These are phyloP conservation scores for Flaveria robusta DNA, from an alignment of 129 eudicot genomes.

Conservation along the genomic window DNA sequence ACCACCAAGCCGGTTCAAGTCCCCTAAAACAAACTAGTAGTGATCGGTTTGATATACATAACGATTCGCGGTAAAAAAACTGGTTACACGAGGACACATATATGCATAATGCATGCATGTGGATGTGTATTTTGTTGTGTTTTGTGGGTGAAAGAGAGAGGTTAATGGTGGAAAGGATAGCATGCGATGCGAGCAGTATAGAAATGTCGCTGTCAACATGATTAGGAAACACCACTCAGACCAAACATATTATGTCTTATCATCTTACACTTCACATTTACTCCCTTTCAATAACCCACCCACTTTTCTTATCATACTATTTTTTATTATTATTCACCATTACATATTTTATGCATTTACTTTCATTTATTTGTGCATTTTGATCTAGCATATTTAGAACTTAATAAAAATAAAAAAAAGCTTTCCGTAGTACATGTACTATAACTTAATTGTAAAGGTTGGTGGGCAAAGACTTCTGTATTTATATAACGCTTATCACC, in stretches of 20 bases:
- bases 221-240: slow-evolving; percentile 34
- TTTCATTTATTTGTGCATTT: neutral
- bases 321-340: neutral
- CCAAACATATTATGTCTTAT: slow-evolving; percentile 37
- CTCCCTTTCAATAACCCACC: slow-evolving; percentile 4
- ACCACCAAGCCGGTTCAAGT: too few species aligned
- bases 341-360: neutral
- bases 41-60: too few species aligned
- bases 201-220: slow-evolving; percentile 28
- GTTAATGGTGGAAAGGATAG: slow-evolving; percentile 24
- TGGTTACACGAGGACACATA: too few species aligned
- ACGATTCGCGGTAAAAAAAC: too few species aligned
- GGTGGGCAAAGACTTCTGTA: too few species aligned
- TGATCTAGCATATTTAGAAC: too few species aligned
- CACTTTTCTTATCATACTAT: slow-evolving; percentile 3
- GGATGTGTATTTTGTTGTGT: neutral
- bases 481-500: too few species aligned
- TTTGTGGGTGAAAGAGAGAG: slow-evolving; percentile 11
- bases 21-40: too few species aligned
- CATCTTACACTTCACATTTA: slow-evolving; percentile 26
- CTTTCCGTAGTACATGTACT: too few species aligned
- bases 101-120: neutral
- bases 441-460: too few species aligned
- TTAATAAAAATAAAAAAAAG: too few species aligned
- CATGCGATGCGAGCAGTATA: slow-evolving; percentile 5